phyloP scores from a whole-genome alignment of 495 filamentous ascomycete genomes.

The Beverwykella pulmonaria region DNA sequence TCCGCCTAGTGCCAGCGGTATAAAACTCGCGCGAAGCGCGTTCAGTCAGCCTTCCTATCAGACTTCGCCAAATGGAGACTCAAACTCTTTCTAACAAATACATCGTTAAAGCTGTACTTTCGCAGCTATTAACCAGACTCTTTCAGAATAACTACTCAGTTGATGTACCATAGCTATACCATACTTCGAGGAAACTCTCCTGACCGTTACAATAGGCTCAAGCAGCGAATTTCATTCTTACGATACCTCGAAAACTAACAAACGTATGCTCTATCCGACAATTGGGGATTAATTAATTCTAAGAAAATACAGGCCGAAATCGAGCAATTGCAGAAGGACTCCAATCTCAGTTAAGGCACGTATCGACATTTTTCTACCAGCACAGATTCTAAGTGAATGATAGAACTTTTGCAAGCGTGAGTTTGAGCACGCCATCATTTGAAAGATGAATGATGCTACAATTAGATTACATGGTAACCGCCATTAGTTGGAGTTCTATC shows the following conservation, averaged over 20 bases:
- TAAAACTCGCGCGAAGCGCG: background rate
- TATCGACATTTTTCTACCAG: no score
- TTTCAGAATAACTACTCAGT: background rate
- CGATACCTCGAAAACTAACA: background rate
- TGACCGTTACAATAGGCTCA: background rate
- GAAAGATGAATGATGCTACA: no score
- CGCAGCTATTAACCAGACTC: background rate
- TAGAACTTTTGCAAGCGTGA: no score
- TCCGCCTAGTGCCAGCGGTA: no score
- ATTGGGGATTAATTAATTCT: background rate
- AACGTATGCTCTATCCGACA: background rate
- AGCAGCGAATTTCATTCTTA: background rate
- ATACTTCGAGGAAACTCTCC: background rate
- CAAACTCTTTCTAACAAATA: background rate
- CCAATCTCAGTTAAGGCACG: no score
- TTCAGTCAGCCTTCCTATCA: background rate
- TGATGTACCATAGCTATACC: background rate
- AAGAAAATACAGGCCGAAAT: constrained; percentile 1
- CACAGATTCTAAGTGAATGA: no score
- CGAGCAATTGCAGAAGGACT: background rate
- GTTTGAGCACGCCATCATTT: no score
- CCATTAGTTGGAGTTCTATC: no score
- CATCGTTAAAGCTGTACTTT: background rate
- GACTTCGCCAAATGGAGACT: constrained; percentile 1
- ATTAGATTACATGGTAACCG: no score